Evolutionary conservation across 2,329 filamentous ascomycete genomes (phyloP), one percentile per base, ranked within the genome.

Genomic region (Spiromastix sp.): DNA sequence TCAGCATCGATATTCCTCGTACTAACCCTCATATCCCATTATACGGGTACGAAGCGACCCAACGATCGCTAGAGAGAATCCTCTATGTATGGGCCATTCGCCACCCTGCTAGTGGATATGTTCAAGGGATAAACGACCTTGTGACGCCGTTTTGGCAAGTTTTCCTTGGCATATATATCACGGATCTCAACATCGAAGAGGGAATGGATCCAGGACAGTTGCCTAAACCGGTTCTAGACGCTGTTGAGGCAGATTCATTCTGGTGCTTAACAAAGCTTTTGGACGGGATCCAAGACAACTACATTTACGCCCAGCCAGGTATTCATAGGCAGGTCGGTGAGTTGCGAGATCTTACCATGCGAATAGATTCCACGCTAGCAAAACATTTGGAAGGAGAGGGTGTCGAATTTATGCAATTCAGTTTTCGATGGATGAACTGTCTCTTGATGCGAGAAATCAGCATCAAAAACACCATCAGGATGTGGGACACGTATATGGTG

Each of bases 401-500:
- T 20, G 85, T 98, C 18, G 91, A 98, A 56, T 98, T 98, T 54
- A 98, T 98, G 51, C 91, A 98, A 55, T 98, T 98, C 63, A 95
- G 86, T 60, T 98, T 98, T 57, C 74, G 91, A 38, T 98, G 91
- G 91, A 98, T 98, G 91, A 98, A 98, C 53, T 98, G 91, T 59
- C 74, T 98, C 34, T 69, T 98, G 45, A 98, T 98, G 91, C 76
- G 91, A 44, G 91, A 98, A 63, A 83, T 98, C 45, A 94, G 83
- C 55, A 89, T 98, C 38, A 84, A 80, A 57, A 96, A 95, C 56
- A 95, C 86, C 1, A 93, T 98, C 44, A 74, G 91, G 48, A 98
- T 98, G 91, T 98, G 91, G 91, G 91, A 98, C 60, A 98, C 91
- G 17, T 98, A 98, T 64, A 74, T 98, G 66, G 89, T 95, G 67